These are phyloP conservation scores for Lactifluus subvellereus DNA, from an alignment of 768 basidiomycete genomes.

Conservation along the genomic window DNA sequence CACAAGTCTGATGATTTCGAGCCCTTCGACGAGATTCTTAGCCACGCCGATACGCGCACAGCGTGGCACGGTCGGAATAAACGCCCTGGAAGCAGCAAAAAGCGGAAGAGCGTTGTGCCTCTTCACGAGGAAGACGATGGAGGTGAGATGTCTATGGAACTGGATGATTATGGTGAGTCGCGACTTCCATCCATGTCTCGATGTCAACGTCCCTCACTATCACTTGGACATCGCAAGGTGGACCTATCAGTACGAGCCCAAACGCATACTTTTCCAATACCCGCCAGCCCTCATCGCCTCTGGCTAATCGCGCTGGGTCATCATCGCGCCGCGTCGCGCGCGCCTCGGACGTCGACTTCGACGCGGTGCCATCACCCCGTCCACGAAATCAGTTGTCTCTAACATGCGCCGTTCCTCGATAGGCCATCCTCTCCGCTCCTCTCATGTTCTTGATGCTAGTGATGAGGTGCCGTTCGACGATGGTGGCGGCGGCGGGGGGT, in stretches of 20 bases:
- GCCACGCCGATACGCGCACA: constrained; percentile 61
- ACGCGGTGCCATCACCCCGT: constrained; percentile 33
- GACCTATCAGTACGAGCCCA: constrained; percentile 27
- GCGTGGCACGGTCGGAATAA: constrained; percentile 48
- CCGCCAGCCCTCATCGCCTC: constrained; percentile 28
- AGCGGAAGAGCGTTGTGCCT: constrained; percentile 33
- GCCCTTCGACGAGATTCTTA: constrained; percentile 68
- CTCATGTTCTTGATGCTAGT: constrained; percentile 21
- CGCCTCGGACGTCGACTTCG: constrained; percentile 33
- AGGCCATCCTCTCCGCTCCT: constrained; percentile 16
- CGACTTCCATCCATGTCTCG: constrained; percentile 26
- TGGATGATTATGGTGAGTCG: constrained; percentile 53
- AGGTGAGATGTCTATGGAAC: constrained; percentile 75
- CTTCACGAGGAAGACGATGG: constrained; percentile 33
- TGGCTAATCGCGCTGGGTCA: constrained; percentile 31
- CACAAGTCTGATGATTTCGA: constrained; percentile 79
- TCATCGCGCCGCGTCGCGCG: constrained; percentile 30
- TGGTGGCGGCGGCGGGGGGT: constrained; percentile 18
- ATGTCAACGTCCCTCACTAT: neutral
- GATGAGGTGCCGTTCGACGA: constrained; percentile 23
- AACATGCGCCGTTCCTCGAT: constrained; percentile 25
- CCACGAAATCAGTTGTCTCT: constrained; percentile 27
- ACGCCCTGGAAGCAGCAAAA: constrained; percentile 35
- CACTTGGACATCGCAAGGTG: neutral
- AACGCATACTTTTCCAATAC: constrained; percentile 30